These are phyloP conservation scores for Mycena venus DNA, from an alignment of 768 basidiomycete genomes.

Conservation along the genomic window DNA sequence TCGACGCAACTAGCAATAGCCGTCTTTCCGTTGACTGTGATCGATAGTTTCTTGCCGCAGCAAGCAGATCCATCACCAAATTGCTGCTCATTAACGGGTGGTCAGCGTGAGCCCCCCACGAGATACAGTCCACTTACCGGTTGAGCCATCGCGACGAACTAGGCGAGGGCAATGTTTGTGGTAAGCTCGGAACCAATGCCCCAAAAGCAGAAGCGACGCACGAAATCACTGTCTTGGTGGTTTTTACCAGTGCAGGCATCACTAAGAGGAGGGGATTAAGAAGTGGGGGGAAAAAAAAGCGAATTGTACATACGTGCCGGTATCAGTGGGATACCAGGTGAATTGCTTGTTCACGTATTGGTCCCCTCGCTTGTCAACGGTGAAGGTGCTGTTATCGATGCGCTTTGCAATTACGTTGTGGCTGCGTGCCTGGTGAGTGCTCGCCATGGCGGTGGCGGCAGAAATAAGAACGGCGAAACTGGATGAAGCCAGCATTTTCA, in stretches of 20 bases:
- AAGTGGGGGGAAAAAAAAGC: background rate
- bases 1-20: slow-evolving; percentile 29
- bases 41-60: slow-evolving; percentile 23
- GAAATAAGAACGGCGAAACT: background rate
- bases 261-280: background rate
- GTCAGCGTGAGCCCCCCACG: background rate
- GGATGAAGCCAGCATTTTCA: background rate
- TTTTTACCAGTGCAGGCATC: slow-evolving; percentile 10
- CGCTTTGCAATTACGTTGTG: background rate
- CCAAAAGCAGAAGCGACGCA: background rate
- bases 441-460: slow-evolving; percentile 8
- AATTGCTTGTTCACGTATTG: background rate
- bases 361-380: background rate
- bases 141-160: background rate
- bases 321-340: slow-evolving; percentile 3
- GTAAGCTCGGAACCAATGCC: background rate
- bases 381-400: background rate
- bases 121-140: background rate
- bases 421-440: background rate
- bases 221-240: slow-evolving; percentile 8
- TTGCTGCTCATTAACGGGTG: slow-evolving; percentile 4
- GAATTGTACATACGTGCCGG: background rate
- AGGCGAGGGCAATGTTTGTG: background rate
- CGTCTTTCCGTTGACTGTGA: slow-evolving; percentile 26
- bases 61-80: slow-evolving; percentile 14